Percentiles rank a stretch among this genome's conserved stretches.
Evolutionary conservation across 257 asterid genomes (phyloP).

Genomic region (Thymus quinquecostatus): DNA sequence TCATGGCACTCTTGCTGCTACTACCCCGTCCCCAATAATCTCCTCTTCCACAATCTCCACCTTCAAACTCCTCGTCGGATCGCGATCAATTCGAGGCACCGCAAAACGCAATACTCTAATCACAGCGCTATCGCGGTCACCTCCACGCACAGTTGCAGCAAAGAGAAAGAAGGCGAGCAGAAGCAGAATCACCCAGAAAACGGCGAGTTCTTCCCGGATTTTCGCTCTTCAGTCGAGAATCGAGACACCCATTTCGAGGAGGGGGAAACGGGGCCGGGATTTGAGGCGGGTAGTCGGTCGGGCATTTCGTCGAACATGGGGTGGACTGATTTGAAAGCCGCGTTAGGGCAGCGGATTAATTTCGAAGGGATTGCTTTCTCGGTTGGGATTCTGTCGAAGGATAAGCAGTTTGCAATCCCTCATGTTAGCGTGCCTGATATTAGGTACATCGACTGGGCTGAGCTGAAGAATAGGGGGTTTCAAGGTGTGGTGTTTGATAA

Average conservation of each 20-base stretch:
- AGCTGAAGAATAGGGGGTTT: conserved; percentile 81
- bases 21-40: conserved; percentile 58
- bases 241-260: conserved; percentile 38
- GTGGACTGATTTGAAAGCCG: conserved; percentile 83
- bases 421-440: conserved; percentile 80
- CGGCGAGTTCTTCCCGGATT: conserved; percentile 41
- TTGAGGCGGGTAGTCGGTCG: conserved; percentile 29
- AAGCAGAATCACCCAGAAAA: conserved; percentile 35
- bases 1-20: conserved; percentile 67
- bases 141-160: conserved; percentile 62
- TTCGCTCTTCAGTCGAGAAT: conserved; percentile 39
- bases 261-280: conserved; percentile 23
- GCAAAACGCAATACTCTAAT: conserved; percentile 27
- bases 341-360: conserved; percentile 89
- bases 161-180: conserved; percentile 55
- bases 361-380: conserved; percentile 74
- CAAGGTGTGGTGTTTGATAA: conserved; percentile 93
- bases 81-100: conserved; percentile 29
- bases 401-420: conserved; percentile 73
- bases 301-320: conserved; percentile 68
- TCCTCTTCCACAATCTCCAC: conserved; percentile 42
- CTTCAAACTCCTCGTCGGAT: conserved; percentile 30
- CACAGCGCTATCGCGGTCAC: conserved; percentile 40
- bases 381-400: conserved; percentile 61
- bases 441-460: conserved; percentile 77